phyloP scores from a whole-genome alignment of 805 yeast species.

The Debaryomyces hansenii region DNA sequence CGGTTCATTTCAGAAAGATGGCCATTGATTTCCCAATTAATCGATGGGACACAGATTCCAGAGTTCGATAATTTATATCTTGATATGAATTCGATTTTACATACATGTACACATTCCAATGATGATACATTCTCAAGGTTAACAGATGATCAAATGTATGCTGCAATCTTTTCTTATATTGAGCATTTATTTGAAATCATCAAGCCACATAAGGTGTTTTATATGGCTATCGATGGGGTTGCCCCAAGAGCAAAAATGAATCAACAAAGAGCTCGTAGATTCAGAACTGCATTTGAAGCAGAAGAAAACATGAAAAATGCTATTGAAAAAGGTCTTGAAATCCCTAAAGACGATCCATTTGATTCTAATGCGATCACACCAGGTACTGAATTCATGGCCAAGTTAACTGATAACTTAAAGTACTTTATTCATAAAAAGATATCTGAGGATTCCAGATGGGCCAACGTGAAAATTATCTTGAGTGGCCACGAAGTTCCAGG shows the following conservation, averaged over 20 bases:
- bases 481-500: conserved; percentile 98
- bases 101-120: conserved; percentile 87
- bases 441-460: conserved; percentile 86
- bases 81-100: conserved; percentile 97
- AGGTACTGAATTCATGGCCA: conserved; percentile 95
- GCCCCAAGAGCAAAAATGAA: conserved; percentile 99
- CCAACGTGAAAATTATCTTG: conserved; percentile 68
- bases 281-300: conserved; percentile 91
- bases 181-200: conserved; percentile 90
- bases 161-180: conserved; percentile 89
- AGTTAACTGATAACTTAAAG: conserved; percentile 74
- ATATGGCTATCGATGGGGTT: conserved; percentile 98
- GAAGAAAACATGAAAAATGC: conserved; percentile 78
- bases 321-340: conserved; percentile 63
- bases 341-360: conserved; percentile 83
- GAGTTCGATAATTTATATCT: conserved; percentile 93
- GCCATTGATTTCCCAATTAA: conserved; percentile 89
- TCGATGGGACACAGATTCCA: conserved; percentile 74
- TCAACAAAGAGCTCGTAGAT: conserved; percentile 95
- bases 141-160: conserved; percentile 89
- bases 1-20: conserved; percentile 98
- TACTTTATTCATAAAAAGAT: conserved; percentile 88
- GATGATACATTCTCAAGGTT: conserved; percentile 61
- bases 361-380: conserved; percentile 95
- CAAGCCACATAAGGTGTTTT: conserved; percentile 81